A percentile compares a stretch with the other conserved stretches of the same genome.
These are phyloP conservation scores for Bocquillonia castaneifolia DNA, from an alignment of 441 rosid species.

Conservation along the genomic window DNA sequence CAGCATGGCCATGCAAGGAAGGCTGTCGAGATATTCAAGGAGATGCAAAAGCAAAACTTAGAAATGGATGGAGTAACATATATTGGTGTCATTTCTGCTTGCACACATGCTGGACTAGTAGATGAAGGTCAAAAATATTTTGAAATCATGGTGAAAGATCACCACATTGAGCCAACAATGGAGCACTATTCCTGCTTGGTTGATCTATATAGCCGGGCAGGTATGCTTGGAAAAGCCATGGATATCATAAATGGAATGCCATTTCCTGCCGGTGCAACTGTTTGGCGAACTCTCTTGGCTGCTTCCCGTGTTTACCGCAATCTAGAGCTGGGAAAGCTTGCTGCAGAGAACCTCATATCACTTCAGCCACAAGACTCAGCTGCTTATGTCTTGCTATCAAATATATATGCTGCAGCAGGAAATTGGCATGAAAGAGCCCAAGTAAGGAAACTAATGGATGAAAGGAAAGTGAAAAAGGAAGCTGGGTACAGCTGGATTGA, in stretches of 20 bases:
- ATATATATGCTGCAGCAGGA: slow-evolving; percentile 56
- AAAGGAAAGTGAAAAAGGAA: slow-evolving; percentile 63
- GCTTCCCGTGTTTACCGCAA: slow-evolving; percentile 64
- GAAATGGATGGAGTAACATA: slow-evolving; percentile 65
- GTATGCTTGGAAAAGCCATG: slow-evolving; percentile 60
- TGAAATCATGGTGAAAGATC: slow-evolving; percentile 50
- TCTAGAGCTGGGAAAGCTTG: slow-evolving; percentile 57
- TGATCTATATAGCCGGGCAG: slow-evolving; percentile 78
- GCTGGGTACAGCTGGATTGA: slow-evolving; percentile 86
- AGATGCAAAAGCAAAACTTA: slow-evolving; percentile 53
- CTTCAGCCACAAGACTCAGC: slow-evolving; percentile 74
- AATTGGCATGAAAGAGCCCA: slow-evolving; percentile 46
- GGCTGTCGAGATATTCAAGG: slow-evolving; percentile 65
- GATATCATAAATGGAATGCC: slow-evolving; percentile 60
- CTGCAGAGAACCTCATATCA: slow-evolving; percentile 72
- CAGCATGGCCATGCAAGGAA: slow-evolving; percentile 63
- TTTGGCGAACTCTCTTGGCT: slow-evolving; percentile 72
- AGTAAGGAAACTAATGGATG: slow-evolving; percentile 57
- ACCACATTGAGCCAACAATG: slow-evolving; percentile 51
- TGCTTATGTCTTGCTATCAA: slow-evolving; percentile 58
- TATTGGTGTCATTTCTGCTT: slow-evolving; percentile 69
- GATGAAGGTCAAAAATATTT: slow-evolving; percentile 65
- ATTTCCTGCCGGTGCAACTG: slow-evolving; percentile 51
- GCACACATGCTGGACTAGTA: slow-evolving; percentile 77
- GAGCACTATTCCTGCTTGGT: slow-evolving; percentile 91